phyloP scores from a whole-genome alignment of 1,139 yeast genomes.

The Eremothecium gossypii region DNA sequence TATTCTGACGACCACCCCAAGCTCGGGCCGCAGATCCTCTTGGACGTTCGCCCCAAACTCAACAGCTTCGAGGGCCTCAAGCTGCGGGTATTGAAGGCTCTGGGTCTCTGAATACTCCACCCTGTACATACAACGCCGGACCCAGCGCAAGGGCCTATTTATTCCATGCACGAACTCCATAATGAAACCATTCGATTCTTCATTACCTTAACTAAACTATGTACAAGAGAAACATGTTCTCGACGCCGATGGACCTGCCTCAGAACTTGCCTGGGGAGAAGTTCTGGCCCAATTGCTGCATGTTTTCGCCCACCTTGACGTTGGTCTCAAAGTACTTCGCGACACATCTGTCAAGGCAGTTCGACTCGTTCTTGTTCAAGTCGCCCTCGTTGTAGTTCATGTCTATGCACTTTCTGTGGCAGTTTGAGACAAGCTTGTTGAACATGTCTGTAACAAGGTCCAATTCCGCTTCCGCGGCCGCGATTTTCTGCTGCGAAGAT shows the following conservation, averaged over 20 bases:
- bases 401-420: slow-evolving; percentile 81
- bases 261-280: slow-evolving; percentile 33
- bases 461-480: slow-evolving; percentile 83
- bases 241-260: slow-evolving; percentile 1
- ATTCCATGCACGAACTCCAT: no score
- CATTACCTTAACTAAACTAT: background rate
- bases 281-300: slow-evolving; percentile 62
- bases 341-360: slow-evolving; percentile 95
- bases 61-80: slow-evolving; percentile 72
- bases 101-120: slow-evolving; percentile 35
- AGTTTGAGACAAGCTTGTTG: slow-evolving; percentile 73
- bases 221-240: slow-evolving; percentile 3
- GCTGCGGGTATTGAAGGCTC: slow-evolving; percentile 50
- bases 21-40: slow-evolving; percentile 53
- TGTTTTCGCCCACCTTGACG: slow-evolving; percentile 88
- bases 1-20: slow-evolving; percentile 50
- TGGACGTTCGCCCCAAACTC: slow-evolving; percentile 88
- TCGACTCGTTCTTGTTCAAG: slow-evolving; percentile 72
- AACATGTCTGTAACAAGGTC: slow-evolving; percentile 98
- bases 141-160: no score
- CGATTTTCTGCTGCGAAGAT: slow-evolving; percentile 63
- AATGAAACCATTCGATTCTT: no score
- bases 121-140: no score
- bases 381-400: slow-evolving; percentile 63
- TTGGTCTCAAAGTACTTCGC: slow-evolving; percentile 94